phyloP scores from a whole-genome alignment of 148 eudicot genomes.

The Tetragonia tetragonoides region DNA sequence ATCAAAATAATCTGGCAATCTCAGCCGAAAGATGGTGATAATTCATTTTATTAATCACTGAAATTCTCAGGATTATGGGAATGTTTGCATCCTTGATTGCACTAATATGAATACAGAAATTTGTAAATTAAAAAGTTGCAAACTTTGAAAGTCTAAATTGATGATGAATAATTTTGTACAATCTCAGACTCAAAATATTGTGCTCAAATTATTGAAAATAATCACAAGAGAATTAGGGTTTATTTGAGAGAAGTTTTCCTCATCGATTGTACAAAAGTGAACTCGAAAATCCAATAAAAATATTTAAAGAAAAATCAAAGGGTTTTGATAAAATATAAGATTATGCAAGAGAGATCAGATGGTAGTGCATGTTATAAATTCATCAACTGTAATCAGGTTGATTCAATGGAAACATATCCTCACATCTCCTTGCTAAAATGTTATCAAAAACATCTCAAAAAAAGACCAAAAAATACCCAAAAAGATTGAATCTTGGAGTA shows the following conservation, averaged over 20 bases:
- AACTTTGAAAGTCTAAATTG: background rate
- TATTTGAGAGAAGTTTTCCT: background rate
- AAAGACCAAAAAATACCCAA: too few species aligned
- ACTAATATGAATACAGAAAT: background rate
- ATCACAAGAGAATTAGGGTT: constrained; percentile 11
- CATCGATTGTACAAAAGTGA: background rate
- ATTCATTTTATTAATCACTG: constrained; percentile 23
- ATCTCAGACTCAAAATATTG: background rate
- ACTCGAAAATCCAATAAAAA: background rate
- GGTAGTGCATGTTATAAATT: constrained; percentile 36
- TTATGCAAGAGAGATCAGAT: constrained; percentile 28
- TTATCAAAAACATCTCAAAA: background rate
- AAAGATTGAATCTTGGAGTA: background rate
- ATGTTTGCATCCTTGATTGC: constrained; percentile 33
- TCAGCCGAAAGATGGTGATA: constrained; percentile 44
- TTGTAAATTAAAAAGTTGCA: background rate
- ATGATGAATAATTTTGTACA: background rate
- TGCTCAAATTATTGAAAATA: background rate
- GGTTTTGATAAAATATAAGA: background rate
- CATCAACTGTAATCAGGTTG: constrained; percentile 25
- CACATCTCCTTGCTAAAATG: constrained; percentile 16
- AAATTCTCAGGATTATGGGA: constrained; percentile 24
- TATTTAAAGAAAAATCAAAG: background rate
- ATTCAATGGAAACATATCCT: constrained; percentile 28
- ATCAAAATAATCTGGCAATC: constrained; percentile 21